These are phyloP conservation scores for Pterula multifida DNA, from an alignment of 1,284 basidiomycete genomes.

Conservation along the genomic window DNA sequence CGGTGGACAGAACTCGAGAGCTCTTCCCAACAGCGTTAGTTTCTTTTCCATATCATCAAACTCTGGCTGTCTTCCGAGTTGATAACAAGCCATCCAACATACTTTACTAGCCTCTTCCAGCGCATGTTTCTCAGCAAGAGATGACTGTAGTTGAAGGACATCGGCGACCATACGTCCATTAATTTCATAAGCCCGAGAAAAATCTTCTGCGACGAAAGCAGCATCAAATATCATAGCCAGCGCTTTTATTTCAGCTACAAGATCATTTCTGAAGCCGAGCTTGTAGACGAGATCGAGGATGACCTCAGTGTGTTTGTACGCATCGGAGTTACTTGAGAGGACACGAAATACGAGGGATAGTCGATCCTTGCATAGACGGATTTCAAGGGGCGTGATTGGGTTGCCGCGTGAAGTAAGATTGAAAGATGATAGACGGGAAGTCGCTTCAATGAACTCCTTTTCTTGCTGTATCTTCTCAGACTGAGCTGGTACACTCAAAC, in stretches of 20 bases:
- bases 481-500: conserved; percentile 59
- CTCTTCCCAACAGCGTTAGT: conserved; percentile 64
- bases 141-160: conserved; percentile 35
- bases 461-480: conserved; percentile 58
- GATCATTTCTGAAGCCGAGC: conserved; percentile 66
- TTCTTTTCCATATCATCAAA: conserved; percentile 59
- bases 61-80: conserved; percentile 72
- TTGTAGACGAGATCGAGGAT: conserved; percentile 82
- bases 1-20: conserved; percentile 79
- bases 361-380: conserved; percentile 78
- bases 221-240: conserved; percentile 83
- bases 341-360: conserved; percentile 75
- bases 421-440: conserved; percentile 75
- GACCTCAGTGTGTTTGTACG: conserved; percentile 82
- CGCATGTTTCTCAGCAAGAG: conserved; percentile 29
- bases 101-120: conserved; percentile 60
- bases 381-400: conserved; percentile 79
- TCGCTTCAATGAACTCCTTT: conserved; percentile 91
- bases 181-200: conserved; percentile 56
- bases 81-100: conserved; percentile 80
- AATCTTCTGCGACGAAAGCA: conserved; percentile 73
- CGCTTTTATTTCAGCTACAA: conserved; percentile 65
- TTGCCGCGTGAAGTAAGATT: conserved; percentile 68
- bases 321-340: conserved; percentile 69
- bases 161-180: conserved; percentile 61